Evolutionary conservation across 768 basidiomycete genomes (phyloP), one percentile per base, ranked within the genome.

Genomic region (Lactarius sp.): DNA sequence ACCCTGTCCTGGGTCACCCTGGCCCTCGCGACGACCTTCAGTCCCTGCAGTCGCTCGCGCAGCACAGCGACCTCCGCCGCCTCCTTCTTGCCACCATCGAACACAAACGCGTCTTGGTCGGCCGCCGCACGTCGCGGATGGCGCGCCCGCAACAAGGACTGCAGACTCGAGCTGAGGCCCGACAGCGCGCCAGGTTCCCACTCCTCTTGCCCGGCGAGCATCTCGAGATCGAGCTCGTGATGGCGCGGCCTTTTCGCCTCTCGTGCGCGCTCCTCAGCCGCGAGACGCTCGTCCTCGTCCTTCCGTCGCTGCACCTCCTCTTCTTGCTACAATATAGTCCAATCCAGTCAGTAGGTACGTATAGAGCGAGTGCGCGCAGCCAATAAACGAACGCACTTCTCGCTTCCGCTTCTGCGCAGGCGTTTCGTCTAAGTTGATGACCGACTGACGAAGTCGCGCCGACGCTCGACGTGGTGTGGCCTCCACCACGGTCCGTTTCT

Each of bases 1-100:
- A 94, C 71, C 22, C 92, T 77, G 64, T 87, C 80, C 65, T 83
- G 77, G 1, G 87, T 91, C 8, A 93, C 90, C 73, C 92, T 93
- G 14, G 91, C 91, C 60, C 89, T 80, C 37, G 88, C 83, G 2
- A 88, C 79, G n/a, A 92, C 77, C 62, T 81, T 83, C 71, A 93
- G 69, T 37, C 76, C 74, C 61, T 79, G 71, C 10, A 92, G 75
- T 65, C 75, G 81, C 67, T 83, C 74, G 64, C 79, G 80, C 62
- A 94, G 71, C 54, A 81, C 81, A 16, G 76, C 71, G 1, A 85
- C 78, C n/a, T 79, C 83, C 20, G 70, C 73, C 20, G 77, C 72
- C 37, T 85, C 83, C 59, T 75, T 76, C 66, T 77, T 73, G 62
- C 83, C 78, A 42, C 61, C 64, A 5, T 81, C 78, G 62, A 77